Conservation (phyloP, 208 protist genomes). For the Blechomonas ayalai region DNA sequence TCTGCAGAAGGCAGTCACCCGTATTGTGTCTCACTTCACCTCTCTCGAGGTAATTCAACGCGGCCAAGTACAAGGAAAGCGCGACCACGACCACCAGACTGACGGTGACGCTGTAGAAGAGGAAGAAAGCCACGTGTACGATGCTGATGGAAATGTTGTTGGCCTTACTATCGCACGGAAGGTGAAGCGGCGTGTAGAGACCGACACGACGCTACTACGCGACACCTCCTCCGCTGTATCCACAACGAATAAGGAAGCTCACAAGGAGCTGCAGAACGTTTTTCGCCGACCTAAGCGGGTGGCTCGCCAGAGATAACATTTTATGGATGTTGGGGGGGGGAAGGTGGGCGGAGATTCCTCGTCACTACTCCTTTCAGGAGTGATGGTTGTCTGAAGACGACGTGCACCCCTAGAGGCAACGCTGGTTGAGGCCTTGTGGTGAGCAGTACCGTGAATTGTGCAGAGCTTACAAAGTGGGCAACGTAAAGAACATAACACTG, state of each 20-base stretch:
- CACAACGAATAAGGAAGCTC: conserved; percentile 12
- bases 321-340: neutral
- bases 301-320: neutral
- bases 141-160: conserved; percentile 59
- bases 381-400: no score
- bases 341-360: no score
- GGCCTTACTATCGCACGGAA: conserved; percentile 64
- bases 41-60: neutral
- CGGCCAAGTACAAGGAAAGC: conserved; percentile 1
- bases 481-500: no score
- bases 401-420: no score
- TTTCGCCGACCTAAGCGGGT: conserved; percentile 75
- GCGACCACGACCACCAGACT: neutral
- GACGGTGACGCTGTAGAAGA: conserved; percentile 27
- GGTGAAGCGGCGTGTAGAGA: conserved; percentile 32
- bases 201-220: conserved; percentile 67
- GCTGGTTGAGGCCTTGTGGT: no score
- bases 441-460: no score
- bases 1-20: conserved; percentile 76
- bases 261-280: conserved; percentile 57
- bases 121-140: conserved; percentile 42
- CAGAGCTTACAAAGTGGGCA: no score
- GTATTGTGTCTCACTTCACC: conserved; percentile 69
- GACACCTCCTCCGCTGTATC: conserved; percentile 43
- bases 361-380: no score